Conservation (phyloP, 352 stramenopile species). For the Globisporangium cystogenes region DNA sequence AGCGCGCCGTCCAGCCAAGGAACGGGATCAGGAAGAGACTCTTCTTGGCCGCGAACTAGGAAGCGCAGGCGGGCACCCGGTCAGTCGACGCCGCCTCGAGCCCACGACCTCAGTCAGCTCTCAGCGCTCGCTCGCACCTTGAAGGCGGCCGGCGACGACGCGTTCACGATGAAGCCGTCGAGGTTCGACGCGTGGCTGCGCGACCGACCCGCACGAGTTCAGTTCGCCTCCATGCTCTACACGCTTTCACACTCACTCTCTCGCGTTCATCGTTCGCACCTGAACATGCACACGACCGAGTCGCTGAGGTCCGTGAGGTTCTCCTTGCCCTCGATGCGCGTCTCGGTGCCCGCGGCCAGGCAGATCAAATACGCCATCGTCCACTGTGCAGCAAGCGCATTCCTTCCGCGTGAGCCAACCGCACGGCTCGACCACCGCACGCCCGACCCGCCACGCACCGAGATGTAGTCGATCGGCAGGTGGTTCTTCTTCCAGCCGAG, state of each 20-base stretch:
- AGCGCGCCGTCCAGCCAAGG: constrained; percentile 65
- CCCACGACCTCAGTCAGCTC: too few species aligned
- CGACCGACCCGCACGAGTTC: neutral
- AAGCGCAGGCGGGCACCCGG: too few species aligned
- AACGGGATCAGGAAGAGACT: constrained; percentile 78
- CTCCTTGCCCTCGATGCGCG: constrained; percentile 40
- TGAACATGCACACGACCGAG: constrained; percentile 82
- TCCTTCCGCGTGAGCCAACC: neutral
- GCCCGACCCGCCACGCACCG: too few species aligned
- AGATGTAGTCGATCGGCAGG: constrained; percentile 70
- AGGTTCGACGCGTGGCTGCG: constrained; percentile 75
- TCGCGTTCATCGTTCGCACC: too few species aligned
- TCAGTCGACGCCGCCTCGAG: too few species aligned
- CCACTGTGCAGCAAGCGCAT: constrained; percentile 4
- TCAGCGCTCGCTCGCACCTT: constrained; percentile 52
- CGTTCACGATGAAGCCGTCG: constrained; percentile 82
- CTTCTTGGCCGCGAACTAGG: constrained; percentile 84
- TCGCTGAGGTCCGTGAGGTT: constrained; percentile 48
- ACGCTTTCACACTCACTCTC: neutral
- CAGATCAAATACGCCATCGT: constrained; percentile 33
- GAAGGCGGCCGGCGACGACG: constrained; percentile 55
- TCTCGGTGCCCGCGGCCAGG: constrained; percentile 42
- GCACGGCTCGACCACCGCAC: too few species aligned
- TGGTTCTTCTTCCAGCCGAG: constrained; percentile 74
- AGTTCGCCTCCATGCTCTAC: neutral